A percentile compares a stretch with the other conserved stretches of the same genome.
These are phyloP conservation scores for Podila verticillata DNA, from an alignment of 192 early-diverging fungal species.

Conservation along the genomic window DNA sequence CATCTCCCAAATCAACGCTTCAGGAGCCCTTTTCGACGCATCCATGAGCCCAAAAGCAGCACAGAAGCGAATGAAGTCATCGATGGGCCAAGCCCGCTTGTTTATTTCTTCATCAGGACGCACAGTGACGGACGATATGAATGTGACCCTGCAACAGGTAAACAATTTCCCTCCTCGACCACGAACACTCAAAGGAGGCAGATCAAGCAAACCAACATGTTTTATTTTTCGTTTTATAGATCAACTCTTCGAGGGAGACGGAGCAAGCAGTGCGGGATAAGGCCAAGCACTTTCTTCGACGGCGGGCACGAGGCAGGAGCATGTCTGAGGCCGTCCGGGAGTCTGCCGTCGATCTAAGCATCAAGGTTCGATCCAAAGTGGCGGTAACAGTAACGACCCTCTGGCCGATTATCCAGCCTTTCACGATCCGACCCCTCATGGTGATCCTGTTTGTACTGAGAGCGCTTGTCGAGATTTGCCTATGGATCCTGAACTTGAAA, in stretches of 20 bases:
- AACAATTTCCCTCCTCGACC: neutral
- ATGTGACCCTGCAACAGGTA: constrained; percentile 66
- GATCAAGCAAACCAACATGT: neutral
- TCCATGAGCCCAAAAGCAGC: constrained; percentile 49
- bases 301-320: constrained; percentile 50
- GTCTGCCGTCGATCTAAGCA: constrained; percentile 49
- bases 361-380: constrained; percentile 41
- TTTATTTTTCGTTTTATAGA: constrained; percentile 42
- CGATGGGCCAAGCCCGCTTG: constrained; percentile 19
- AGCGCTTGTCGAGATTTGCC: constrained; percentile 59
- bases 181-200: neutral
- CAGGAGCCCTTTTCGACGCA: constrained; percentile 39
- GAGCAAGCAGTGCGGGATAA: constrained; percentile 58
- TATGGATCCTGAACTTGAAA: constrained; percentile 68
- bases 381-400: constrained; percentile 30
- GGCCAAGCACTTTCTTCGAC: constrained; percentile 31
- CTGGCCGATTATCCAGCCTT: constrained; percentile 49
- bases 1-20: constrained; percentile 58
- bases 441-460: constrained; percentile 59
- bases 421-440: constrained; percentile 51
- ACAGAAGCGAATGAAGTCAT: constrained; percentile 48
- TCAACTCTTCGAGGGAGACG: constrained; percentile 69
- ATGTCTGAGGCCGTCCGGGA: constrained; percentile 52
- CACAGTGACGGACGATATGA: constrained; percentile 50
- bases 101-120: constrained; percentile 32